Percentiles rank a stretch among this genome's conserved stretches.
Evolutionary conservation across 1,139 yeast species (phyloP).

Genomic region (Diutina catenulata): DNA sequence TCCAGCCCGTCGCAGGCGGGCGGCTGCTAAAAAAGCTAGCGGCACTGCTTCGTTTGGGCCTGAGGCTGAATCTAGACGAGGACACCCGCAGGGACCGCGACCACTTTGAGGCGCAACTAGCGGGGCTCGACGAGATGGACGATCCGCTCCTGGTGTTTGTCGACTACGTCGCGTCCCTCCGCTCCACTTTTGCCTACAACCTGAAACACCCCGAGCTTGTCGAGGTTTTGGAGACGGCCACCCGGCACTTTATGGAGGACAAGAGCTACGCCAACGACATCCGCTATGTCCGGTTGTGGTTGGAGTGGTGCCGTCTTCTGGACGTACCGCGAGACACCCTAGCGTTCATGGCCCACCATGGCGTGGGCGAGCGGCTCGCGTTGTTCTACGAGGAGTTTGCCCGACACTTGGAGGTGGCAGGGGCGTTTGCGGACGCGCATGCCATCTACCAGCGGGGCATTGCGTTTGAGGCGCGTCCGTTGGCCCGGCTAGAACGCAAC

Average conservation of each 20-base stretch:
- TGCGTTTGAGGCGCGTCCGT: slow-evolving; percentile 51
- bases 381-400: slow-evolving; percentile 78
- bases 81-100: slow-evolving; percentile 19
- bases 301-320: slow-evolving; percentile 56
- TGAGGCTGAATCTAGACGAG: slow-evolving; percentile 9
- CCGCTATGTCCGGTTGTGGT: slow-evolving; percentile 71
- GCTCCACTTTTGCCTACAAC: slow-evolving; percentile 51
- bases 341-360: slow-evolving; percentile 59
- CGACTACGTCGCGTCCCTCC: slow-evolving; percentile 66
- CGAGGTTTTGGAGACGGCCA: slow-evolving; percentile 57
- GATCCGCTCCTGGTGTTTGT: slow-evolving; percentile 72
- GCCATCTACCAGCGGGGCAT: slow-evolving; percentile 56
- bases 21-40: slow-evolving; percentile 54
- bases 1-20: slow-evolving; percentile 59
- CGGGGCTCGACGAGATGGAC: slow-evolving; percentile 47
- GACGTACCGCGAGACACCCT: slow-evolving; percentile 68
- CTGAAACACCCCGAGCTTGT: slow-evolving; percentile 51
- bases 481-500: slow-evolving; percentile 37
- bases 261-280: slow-evolving; percentile 69
- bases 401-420: slow-evolving; percentile 41
- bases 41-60: slow-evolving; percentile 22
- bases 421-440: slow-evolving; percentile 46
- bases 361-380: slow-evolving; percentile 59
- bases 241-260: slow-evolving; percentile 56
- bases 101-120: slow-evolving; percentile 31